phyloP scores from a whole-genome alignment of 768 basidiomycete genomes.

The Mycena venus region DNA sequence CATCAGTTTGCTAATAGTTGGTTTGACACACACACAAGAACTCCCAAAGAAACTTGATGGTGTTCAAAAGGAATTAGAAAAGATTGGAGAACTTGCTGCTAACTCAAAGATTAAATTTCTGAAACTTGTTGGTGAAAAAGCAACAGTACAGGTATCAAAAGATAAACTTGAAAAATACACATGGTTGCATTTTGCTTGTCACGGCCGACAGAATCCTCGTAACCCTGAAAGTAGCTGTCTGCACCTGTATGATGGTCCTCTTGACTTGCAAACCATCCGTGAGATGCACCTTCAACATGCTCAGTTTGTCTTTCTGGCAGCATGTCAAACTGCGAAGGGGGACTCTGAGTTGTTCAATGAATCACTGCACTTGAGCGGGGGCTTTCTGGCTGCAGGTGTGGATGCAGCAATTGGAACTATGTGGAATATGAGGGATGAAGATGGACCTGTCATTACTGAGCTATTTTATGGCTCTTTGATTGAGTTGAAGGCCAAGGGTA shows the following conservation, averaged over 20 bases:
- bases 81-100: background rate
- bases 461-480: too few relatives aligned
- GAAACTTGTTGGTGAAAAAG: background rate
- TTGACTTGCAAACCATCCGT: slow-evolving; percentile 39
- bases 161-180: background rate
- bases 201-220: slow-evolving; percentile 46
- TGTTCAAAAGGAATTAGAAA: background rate
- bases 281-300: slow-evolving; percentile 37
- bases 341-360: slow-evolving; percentile 40
- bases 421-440: slow-evolving; percentile 56
- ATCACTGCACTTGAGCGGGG: slow-evolving; percentile 55
- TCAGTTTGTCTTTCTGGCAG: slow-evolving; percentile 58
- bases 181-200: slow-evolving; percentile 56
- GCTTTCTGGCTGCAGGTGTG: slow-evolving; percentile 49
- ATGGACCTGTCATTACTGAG: slow-evolving; percentile 48
- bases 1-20: background rate
- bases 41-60: background rate
- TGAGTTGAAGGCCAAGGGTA: too few relatives aligned
- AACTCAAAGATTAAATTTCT: background rate
- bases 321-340: slow-evolving; percentile 59
- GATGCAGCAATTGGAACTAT: slow-evolving; percentile 57
- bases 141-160: background rate
- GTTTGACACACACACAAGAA: background rate
- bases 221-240: slow-evolving; percentile 41
- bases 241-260: slow-evolving; percentile 35